Evolutionary conservation across 352 stramenopile genomes (phyloP), one percentile per base, ranked within the genome.

Genomic region (Phytophthora tubulina): DNA sequence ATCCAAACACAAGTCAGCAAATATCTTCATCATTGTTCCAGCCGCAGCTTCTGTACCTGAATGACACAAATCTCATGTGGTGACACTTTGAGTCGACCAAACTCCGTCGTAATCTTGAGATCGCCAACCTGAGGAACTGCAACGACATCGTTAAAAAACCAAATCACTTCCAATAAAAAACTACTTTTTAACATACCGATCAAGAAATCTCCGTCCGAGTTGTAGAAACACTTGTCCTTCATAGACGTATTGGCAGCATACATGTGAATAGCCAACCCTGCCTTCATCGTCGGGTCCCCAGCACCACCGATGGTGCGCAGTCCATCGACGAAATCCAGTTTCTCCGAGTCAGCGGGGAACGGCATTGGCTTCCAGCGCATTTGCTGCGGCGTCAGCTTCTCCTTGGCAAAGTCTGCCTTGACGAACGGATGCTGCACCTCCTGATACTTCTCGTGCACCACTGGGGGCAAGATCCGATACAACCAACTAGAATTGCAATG

Each of bases 191-290:
- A 63, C 63, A 27, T 63, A 89, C 81, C 85, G 58, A 99, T 97
- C 48, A 99, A 82, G 48, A 99, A 96, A 67, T 99, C 97, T 61
- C 97, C 97, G 77, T 99, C 97, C 53, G 90, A 95, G 82, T 99
- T 99, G 85, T 98, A 97, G 35, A 99, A 93, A 51, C 91, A 93
- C 59, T 88, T 86, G 72, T 97, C 74, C 33, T 67, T 72, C 97
- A 99, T 99, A 42, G 85, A 92, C 17, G 71, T 58, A 66, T 98
- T 96, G 39, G 84, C 95, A 2, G 89, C 68, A 77, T 99, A 99
- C 76, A 97, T 93, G 79, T 99, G 96, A 64, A 99, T 97, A 1
- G 87, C 93, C 46, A 99, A 77, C 2, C 97, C 97, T 42, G 81
- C 80, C 79, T 99, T 99, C 58, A 91, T 79, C 13, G 82, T 89